These are phyloP conservation scores for Penicillium chermesinum DNA, from an alignment of 495 filamentous ascomycete genomes.

Conservation along the genomic window DNA sequence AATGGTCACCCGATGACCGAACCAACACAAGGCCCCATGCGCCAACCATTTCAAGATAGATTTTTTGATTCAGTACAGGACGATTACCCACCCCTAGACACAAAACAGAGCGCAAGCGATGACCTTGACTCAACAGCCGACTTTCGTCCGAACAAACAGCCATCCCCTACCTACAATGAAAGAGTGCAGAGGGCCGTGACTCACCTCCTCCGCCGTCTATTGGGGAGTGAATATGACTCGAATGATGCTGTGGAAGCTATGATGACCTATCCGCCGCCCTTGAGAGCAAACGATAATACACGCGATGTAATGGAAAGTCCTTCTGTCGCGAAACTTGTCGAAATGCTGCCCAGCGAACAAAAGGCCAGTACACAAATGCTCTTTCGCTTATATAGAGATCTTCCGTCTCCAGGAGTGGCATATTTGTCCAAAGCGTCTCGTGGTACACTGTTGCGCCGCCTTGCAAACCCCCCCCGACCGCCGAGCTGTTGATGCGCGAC, in stretches of 20 bases:
- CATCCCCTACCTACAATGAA: slow-evolving; percentile 10
- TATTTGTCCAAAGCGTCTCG: slow-evolving; percentile 55
- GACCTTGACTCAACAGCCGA: neutral
- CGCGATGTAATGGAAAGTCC: slow-evolving; percentile 21
- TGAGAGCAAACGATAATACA: slow-evolving; percentile 4
- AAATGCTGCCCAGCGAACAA: slow-evolving; percentile 33
- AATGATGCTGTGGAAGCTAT: slow-evolving; percentile 13
- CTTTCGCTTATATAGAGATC: slow-evolving; percentile 54
- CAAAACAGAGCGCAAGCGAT: neutral
- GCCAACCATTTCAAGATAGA: neutral
- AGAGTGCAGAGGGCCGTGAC: slow-evolving; percentile 11
- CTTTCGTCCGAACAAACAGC: neutral
- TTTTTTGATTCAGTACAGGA: slow-evolving; percentile 2
- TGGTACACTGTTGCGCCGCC: slow-evolving; percentile 58
- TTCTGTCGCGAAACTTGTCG: slow-evolving; percentile 39
- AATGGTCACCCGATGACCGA: slow-evolving; percentile 6
- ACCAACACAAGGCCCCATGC: slow-evolving; percentile 1
- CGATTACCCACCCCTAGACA: neutral
- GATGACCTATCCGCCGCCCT: slow-evolving; percentile 3
- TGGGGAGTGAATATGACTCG: slow-evolving; percentile 17
- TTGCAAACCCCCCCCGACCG: slow-evolving; percentile 50
- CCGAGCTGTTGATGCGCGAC: slow-evolving; percentile 48
- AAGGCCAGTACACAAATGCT: slow-evolving; percentile 48
- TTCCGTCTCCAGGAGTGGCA: slow-evolving; percentile 62
- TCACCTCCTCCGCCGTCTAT: slow-evolving; percentile 8